Conservation (phyloP, 768 basidiomycete species). For the Tremella yokohamensis region DNA sequence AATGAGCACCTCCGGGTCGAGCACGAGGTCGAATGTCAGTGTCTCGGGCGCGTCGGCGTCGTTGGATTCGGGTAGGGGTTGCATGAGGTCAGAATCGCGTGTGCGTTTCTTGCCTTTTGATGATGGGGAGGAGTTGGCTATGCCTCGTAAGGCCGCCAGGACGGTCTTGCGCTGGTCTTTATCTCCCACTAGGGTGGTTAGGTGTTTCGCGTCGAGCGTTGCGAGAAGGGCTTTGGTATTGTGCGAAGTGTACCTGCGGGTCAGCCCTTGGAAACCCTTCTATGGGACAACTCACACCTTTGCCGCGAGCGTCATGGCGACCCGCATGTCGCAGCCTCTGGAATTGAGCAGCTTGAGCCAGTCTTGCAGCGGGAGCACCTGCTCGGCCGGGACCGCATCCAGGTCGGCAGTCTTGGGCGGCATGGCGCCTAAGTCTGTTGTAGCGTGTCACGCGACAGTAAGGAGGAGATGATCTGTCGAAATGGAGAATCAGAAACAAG, state of each 20-base stretch:
- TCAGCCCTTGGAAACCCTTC: slow-evolving; percentile 1
- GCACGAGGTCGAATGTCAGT: slow-evolving; percentile 36
- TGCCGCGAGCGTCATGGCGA: slow-evolving; percentile 46
- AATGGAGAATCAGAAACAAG: background rate
- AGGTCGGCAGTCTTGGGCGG: slow-evolving; percentile 23
- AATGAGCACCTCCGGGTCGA: slow-evolving; percentile 54
- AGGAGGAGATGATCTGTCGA: too few relatives aligned
- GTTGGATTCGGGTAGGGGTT: slow-evolving; percentile 23
- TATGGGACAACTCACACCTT: slow-evolving; percentile 37
- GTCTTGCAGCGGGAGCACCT: slow-evolving; percentile 35
- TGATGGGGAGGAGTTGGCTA: slow-evolving; percentile 13
- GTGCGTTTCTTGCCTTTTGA: slow-evolving; percentile 31
- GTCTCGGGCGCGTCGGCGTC: slow-evolving; percentile 14
- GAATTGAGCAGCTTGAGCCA: slow-evolving; percentile 45
- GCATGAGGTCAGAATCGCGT: slow-evolving; percentile 38
- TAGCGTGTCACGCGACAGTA: background rate
- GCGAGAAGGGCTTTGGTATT: slow-evolving; percentile 31
- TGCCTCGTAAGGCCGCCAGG: slow-evolving; percentile 39
- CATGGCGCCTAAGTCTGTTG: slow-evolving; percentile 8
- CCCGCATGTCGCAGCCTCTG: slow-evolving; percentile 47
- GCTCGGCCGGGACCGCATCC: slow-evolving; percentile 15
- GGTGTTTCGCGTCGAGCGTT: slow-evolving; percentile 29
- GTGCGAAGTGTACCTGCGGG: slow-evolving; percentile 40
- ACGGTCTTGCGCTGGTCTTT: slow-evolving; percentile 44
- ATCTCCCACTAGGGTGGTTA: slow-evolving; percentile 35